phyloP scores from a whole-genome alignment of 441 rosid genomes.

The Croton laevigatus region DNA sequence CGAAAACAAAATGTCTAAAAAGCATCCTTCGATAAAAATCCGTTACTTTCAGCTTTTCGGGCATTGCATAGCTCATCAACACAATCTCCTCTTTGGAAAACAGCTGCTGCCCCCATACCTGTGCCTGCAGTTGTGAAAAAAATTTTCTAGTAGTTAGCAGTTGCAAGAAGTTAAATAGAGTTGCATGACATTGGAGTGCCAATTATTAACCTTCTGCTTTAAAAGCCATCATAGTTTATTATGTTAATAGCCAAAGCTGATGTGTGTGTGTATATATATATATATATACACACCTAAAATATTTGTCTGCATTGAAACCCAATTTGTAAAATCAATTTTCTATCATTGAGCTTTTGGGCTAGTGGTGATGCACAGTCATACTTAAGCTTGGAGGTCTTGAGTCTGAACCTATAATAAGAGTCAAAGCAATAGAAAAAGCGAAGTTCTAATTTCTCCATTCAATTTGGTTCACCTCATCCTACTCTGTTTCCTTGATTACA shows the following conservation, averaged over 20 bases:
- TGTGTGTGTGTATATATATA: too few species aligned
- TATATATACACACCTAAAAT: too few species aligned
- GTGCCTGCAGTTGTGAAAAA: constrained; percentile 45
- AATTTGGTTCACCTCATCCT: background rate
- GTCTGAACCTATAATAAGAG: too few species aligned
- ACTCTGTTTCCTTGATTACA: background rate
- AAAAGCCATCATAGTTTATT: too few species aligned
- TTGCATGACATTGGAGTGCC: background rate
- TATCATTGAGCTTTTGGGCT: too few species aligned
- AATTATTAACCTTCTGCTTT: background rate
- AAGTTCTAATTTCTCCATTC: too few species aligned
- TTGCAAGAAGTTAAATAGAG: background rate
- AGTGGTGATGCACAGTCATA: too few species aligned
- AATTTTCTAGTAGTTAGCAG: background rate
- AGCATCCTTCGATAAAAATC: constrained; percentile 50
- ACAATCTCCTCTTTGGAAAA: constrained; percentile 77
- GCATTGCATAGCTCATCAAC: constrained; percentile 73
- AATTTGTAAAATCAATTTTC: too few species aligned
- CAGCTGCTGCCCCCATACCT: constrained; percentile 98
- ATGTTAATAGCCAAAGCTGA: too few species aligned
- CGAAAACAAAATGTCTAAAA: constrained; percentile 19
- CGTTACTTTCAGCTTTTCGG: constrained; percentile 35
- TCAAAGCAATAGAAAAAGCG: too few species aligned
- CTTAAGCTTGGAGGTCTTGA: too few species aligned
- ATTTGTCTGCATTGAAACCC: too few species aligned